Percentiles rank a stretch among this genome's conserved stretches.
Conservation (phyloP, 2,329 filamentous ascomycete species). For the Leptographium radiaticola region DNA sequence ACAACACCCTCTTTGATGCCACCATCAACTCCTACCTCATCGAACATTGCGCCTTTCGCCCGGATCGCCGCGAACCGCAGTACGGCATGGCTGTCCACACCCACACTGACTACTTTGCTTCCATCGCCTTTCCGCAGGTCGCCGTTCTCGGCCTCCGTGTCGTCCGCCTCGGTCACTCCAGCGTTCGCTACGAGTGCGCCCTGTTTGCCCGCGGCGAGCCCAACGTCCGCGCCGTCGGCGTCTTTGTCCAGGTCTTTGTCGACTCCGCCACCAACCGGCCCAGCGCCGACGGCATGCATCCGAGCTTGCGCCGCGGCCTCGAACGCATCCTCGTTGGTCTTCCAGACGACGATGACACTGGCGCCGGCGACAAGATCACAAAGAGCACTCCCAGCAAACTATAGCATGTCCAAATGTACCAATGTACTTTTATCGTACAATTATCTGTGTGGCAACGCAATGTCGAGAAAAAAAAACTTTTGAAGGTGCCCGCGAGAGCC, state of each 20-base stretch:
- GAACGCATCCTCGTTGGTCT: conserved; percentile 34
- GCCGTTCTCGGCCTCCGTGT: conserved; percentile 74
- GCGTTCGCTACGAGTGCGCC: conserved; percentile 80
- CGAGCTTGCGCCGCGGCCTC: conserved; percentile 43
- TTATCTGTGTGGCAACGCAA: too few relatives aligned
- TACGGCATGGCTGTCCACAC: conserved; percentile 78
- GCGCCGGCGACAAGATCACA: background rate
- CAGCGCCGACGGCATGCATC: conserved; percentile 49
- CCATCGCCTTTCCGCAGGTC: conserved; percentile 68
- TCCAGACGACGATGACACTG: background rate
- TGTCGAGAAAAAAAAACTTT: background rate
- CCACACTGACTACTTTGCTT: conserved; percentile 73
- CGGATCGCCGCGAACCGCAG: conserved; percentile 51
- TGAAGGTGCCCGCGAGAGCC: conserved; percentile 1
- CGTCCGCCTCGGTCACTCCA: conserved; percentile 71
- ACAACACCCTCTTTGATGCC: conserved; percentile 79
- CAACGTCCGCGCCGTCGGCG: conserved; percentile 69
- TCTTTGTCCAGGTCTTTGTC: conserved; percentile 84
- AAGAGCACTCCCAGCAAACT: too few relatives aligned
- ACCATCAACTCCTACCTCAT: conserved; percentile 85
- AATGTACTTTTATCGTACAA: too few relatives aligned
- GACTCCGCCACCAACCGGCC: conserved; percentile 58
- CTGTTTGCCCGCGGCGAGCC: conserved; percentile 67
- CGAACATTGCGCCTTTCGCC: conserved; percentile 59
- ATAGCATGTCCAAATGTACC: too few relatives aligned